Base-by-base conservation (phyloP, 2,329 filamentous ascomycete species). In the Diplodia mutila region DNA sequence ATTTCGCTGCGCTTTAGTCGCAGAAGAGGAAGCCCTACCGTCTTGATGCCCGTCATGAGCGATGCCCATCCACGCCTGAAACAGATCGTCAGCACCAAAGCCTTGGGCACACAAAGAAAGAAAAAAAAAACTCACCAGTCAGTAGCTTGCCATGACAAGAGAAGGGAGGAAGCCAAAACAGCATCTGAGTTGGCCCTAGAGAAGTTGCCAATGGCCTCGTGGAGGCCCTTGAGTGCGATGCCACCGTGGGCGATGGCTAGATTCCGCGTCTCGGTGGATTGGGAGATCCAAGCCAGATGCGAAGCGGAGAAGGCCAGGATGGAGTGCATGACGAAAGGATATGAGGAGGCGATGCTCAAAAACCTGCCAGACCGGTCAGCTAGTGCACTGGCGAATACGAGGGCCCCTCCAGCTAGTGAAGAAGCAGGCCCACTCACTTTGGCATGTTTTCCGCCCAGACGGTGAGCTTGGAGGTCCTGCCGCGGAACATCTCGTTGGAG, bases 111-210 rank as follows among this genome's bases (percentile, higher is more conserved):
- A 16, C 6, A 14, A 29, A n/a, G 37, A 3, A 18, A 8, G 9
- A 8, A 21, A n/a, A 42, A 21, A 11, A 21, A 11, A 46, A 82
- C 90, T 84, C 86, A 96, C 94, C 94, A 98, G 82, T 98, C 94
- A 69, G 90, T 95, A 67, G 93, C 92, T 82, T 98, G 94, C 94
- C 95, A 98, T 46, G 94, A 96, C 61, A 99, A 86, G 57, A 98
- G 87, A 53, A 97, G 88, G 29, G 94, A 97, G 37, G 94, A 92
- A 29, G 94, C 94, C 66, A 99, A 86, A 70, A 97, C 90, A 52
- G 94, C 93, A 80, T 99, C 94, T 1, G 93, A 94, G 69, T 93
- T 97, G 64, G 91, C 89, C 73, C 89, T 89, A 2, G 91, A 96
- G 80, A 98, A 97, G 23, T 86, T 86, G 53, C 89, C 88, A 72